A percentile compares a stretch with the other conserved stretches of the same genome.
Evolutionary conservation across 148 eudicot species (phyloP).

Genomic region (Agrostemma githago): DNA sequence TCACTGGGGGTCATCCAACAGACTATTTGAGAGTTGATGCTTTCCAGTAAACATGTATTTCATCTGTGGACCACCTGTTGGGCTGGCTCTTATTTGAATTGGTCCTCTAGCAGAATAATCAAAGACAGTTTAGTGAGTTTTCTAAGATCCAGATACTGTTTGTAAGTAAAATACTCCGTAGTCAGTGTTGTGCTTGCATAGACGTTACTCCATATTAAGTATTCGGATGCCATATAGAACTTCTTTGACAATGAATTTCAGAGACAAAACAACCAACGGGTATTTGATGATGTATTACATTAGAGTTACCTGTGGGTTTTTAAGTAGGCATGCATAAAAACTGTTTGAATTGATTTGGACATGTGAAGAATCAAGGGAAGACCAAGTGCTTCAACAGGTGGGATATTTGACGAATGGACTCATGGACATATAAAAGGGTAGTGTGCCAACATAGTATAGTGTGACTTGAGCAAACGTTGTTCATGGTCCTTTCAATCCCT

Average conservation of each 20-base stretch:
- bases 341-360: background rate
- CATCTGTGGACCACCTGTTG: background rate
- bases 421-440: background rate
- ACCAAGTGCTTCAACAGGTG: background rate
- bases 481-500: background rate
- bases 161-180: background rate
- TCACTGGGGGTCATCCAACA: background rate
- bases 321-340: background rate
- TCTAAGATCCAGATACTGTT: background rate
- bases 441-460: background rate
- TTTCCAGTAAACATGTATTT: background rate
- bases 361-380: background rate
- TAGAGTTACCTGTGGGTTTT: background rate
- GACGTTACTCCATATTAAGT: background rate
- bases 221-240: background rate
- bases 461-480: background rate
- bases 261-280: background rate
- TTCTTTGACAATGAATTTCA: background rate
- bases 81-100: background rate
- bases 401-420: background rate
- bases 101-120: background rate
- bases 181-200: background rate
- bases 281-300: background rate
- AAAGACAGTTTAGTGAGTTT: background rate
- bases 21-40: background rate